phyloP scores from a whole-genome alignment of 768 basidiomycete species.

The Calocybe indica region DNA sequence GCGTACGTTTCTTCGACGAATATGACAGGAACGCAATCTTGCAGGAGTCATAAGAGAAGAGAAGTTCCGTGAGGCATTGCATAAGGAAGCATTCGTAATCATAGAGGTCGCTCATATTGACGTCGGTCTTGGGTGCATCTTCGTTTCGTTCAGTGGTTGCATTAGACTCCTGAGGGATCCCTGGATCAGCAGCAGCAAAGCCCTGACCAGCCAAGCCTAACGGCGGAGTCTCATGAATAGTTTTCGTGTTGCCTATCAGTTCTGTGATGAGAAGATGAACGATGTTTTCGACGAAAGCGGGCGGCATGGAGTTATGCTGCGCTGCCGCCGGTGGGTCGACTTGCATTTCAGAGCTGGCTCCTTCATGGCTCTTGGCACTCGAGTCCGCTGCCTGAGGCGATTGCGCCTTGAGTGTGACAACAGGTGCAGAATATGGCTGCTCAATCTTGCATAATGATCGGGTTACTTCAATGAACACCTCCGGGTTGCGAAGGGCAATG shows the following conservation, averaged over 20 bases:
- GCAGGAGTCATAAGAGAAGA: slow-evolving; percentile 91
- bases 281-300: slow-evolving; percentile 49
- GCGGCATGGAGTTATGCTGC: slow-evolving; percentile 14
- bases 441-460: slow-evolving; percentile 67
- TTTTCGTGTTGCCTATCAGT: slow-evolving; percentile 55
- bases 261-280: slow-evolving; percentile 72
- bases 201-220: slow-evolving; percentile 1
- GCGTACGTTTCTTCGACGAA: slow-evolving; percentile 57
- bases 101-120: slow-evolving; percentile 30
- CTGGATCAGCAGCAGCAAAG: not conserved
- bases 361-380: slow-evolving; percentile 12
- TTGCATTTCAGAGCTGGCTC: slow-evolving; percentile 48
- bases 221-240: slow-evolving; percentile 25
- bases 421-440: slow-evolving; percentile 55
- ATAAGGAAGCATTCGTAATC: slow-evolving; percentile 78
- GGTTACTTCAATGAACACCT: slow-evolving; percentile 69
- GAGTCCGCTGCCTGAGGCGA: slow-evolving; percentile 15
- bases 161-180: not conserved
- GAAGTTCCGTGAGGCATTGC: slow-evolving; percentile 86
- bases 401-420: slow-evolving; percentile 51
- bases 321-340: slow-evolving; percentile 32
- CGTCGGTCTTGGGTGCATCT: slow-evolving; percentile 9
- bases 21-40: slow-evolving; percentile 84
- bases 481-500: slow-evolving; percentile 76
- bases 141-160: not conserved